phyloP scores from a whole-genome alignment of 768 basidiomycete genomes.

The Russula earlei region DNA sequence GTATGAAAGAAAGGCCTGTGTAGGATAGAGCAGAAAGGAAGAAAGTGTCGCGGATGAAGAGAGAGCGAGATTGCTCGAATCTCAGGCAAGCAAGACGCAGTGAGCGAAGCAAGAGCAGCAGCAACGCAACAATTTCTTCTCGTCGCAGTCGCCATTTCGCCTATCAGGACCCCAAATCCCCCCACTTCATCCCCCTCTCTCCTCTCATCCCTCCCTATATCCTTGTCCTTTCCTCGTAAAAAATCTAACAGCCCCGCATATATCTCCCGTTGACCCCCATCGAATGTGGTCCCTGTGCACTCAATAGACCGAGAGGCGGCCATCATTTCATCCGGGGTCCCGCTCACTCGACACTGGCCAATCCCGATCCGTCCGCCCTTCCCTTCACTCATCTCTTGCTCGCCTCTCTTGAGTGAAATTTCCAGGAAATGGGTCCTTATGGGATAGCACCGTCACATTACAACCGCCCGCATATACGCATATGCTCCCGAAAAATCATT shows the following conservation, averaged over 20 bases:
- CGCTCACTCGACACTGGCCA: not conserved
- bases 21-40: not conserved
- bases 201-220: not conserved
- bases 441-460: too few relatives aligned
- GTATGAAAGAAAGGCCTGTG: conserved; percentile 8
- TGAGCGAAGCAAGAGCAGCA: not conserved
- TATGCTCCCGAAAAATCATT: not conserved
- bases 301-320: not conserved
- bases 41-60: conserved; percentile 16
- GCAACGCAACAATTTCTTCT: not conserved
- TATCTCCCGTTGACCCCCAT: not conserved
- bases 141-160: not conserved
- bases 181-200: not conserved
- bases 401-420: too few relatives aligned
- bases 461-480: too few relatives aligned
- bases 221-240: not conserved
- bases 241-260: too few relatives aligned
- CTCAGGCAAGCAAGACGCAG: conserved; percentile 6
- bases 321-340: conserved; percentile 4
- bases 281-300: conserved; percentile 8
- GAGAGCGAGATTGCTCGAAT: conserved; percentile 13
- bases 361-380: not conserved
- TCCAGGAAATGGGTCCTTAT: too few relatives aligned
- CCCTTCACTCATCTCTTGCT: not conserved
- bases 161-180: conserved; percentile 5